Percentiles rank a stretch among this genome's conserved stretches.
phyloP scores from a whole-genome alignment of 2,329 filamentous ascomycete species.

The Apiospora arundinis region DNA sequence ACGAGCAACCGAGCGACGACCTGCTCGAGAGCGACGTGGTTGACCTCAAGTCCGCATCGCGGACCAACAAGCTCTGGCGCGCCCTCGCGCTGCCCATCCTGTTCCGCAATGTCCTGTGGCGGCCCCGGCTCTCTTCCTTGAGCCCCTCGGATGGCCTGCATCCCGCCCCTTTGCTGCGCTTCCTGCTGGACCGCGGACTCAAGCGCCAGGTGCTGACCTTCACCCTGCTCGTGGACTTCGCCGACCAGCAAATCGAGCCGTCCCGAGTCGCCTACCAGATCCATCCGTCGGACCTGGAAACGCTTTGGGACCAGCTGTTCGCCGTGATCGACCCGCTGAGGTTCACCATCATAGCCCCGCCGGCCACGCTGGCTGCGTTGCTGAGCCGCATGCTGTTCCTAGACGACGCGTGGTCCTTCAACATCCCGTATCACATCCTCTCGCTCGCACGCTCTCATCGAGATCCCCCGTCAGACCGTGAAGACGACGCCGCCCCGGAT shows the following conservation, averaged over 20 bases:
- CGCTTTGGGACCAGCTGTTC: slow-evolving; percentile 64
- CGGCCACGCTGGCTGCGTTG: slow-evolving; percentile 66
- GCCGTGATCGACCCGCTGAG: slow-evolving; percentile 56
- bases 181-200: slow-evolving; percentile 44
- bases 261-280: slow-evolving; percentile 41
- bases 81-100: slow-evolving; percentile 58
- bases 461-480: not conserved
- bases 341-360: slow-evolving; percentile 66
- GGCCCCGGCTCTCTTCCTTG: slow-evolving; percentile 34
- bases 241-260: slow-evolving; percentile 38
- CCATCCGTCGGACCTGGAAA: slow-evolving; percentile 41
- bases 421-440: slow-evolving; percentile 67
- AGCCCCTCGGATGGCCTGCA: slow-evolving; percentile 35
- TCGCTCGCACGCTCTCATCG: slow-evolving; percentile 46
- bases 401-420: slow-evolving; percentile 68
- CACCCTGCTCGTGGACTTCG: slow-evolving; percentile 47
- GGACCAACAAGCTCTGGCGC: slow-evolving; percentile 61
- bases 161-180: slow-evolving; percentile 47
- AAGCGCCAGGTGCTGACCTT: slow-evolving; percentile 49
- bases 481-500: too few species aligned
- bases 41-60: slow-evolving; percentile 62
- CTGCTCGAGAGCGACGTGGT: slow-evolving; percentile 45
- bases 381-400: slow-evolving; percentile 63
- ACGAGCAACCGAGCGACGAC: slow-evolving; percentile 53
- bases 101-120: slow-evolving; percentile 61